phyloP scores from a whole-genome alignment of 768 basidiomycete genomes.

The Kwoniella sp. region DNA sequence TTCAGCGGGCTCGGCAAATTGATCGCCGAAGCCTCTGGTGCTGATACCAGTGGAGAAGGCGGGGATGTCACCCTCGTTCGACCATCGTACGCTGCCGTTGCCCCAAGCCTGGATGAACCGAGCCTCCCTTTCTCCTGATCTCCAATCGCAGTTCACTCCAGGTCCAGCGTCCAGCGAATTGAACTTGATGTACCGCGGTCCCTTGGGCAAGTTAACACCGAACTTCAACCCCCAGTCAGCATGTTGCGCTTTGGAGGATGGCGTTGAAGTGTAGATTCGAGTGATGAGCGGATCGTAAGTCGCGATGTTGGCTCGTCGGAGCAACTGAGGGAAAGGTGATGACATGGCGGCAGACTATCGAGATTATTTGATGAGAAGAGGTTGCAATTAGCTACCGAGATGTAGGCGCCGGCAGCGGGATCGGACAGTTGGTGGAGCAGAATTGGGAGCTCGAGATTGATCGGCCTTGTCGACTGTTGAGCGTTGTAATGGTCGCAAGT shows the following conservation, averaged over 20 bases:
- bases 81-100: conserved; percentile 42
- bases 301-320: conserved; percentile 48
- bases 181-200: conserved; percentile 50
- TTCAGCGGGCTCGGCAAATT: conserved; percentile 43
- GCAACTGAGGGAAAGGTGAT: conserved; percentile 48
- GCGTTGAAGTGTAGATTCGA: conserved; percentile 53
- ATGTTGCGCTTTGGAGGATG: conserved; percentile 37
- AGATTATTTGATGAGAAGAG: too few species aligned
- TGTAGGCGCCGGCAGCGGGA: too few species aligned
- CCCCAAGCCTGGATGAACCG: conserved; percentile 51
- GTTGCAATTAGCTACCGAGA: too few species aligned
- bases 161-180: conserved; percentile 44
- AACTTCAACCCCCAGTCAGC: conserved; percentile 55
- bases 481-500: too few species aligned
- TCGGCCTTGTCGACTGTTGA: too few species aligned
- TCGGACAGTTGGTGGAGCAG: too few species aligned
- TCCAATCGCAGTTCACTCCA: conserved; percentile 49
- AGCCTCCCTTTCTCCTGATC: conserved; percentile 51
- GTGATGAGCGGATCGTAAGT: conserved; percentile 53
- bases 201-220: conserved; percentile 30
- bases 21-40: conserved; percentile 14
- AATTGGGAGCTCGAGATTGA: too few species aligned
- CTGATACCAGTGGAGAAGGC: conserved; percentile 1
- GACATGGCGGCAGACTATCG: conserved; percentile 35
- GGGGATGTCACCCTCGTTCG: conserved; percentile 17